Base-by-base conservation (phyloP, 768 basidiomycete species). In the Mycena chlorophos region DNA sequence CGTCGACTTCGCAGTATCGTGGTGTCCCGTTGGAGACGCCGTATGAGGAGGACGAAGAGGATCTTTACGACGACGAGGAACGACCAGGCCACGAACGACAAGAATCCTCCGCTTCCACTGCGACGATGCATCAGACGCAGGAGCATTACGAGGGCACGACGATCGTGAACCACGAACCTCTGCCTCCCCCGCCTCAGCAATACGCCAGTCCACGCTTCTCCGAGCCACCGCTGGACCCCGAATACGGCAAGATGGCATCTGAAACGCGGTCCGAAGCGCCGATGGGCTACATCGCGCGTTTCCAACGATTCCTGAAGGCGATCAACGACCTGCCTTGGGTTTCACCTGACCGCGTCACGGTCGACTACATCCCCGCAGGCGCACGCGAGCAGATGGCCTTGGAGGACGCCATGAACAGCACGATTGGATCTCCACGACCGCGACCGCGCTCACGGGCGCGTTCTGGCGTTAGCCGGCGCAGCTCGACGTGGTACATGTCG, bases 231-330 rank as follows among this genome's bases (percentile, higher is more conserved):
- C 75, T 69, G 13, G 76, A 72, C 3, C 68, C 78, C 0, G 78
- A 80, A 56, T 81, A 80, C 59, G 77, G 72, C 25, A 79, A 78
- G 57, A 80, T 82, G 78, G 70, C 74, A 2, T 72, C 73, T 2
- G 71, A n/a, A n/a, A n/a, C 74, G 4, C 69, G 66, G 0, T 72
- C 77, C 12, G 69, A 72, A 12, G 58, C 61, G 12, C 71, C 73
- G 2, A 55, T 75, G 19, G 63, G 62, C n/a, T 75, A 67, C 19
- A 43, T 77, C 22, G 54, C 68, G 4, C 75, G 75, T 3, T 5
- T 78, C 19, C 65, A 68, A 5, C 65, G 69, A 14, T 72, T 80
- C 48, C 46, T 76, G 8, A 50, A 63, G 3, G 62, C 61, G 4
- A n/a, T 81, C 14, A 70, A 76, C 26, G 57, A 60, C 0, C 69